Conservation (phyloP, 129 eudicot genomes). For the Flaveria sonorensis region DNA sequence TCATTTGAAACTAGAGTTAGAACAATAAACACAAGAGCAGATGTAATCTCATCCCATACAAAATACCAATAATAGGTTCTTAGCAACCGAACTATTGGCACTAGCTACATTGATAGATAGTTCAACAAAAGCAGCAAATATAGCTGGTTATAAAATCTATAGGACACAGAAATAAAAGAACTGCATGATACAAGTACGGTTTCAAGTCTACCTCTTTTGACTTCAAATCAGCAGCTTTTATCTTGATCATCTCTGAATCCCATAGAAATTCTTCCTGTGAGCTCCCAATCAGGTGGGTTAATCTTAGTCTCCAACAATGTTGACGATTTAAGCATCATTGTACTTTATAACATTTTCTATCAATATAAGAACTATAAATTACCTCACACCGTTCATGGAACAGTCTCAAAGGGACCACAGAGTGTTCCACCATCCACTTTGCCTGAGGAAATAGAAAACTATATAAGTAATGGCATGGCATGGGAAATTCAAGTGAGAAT, state of each 20-base stretch:
- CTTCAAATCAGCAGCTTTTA: constrained; percentile 95
- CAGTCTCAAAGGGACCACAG: constrained; percentile 79
- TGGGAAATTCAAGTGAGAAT: neutral
- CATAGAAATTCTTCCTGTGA: constrained; percentile 92
- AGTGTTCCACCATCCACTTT: constrained; percentile 90
- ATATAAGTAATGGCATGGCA: constrained; percentile 20
- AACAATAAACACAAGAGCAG: constrained; percentile 15
- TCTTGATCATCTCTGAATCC: constrained; percentile 97
- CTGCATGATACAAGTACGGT: constrained; percentile 14
- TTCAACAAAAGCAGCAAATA: constrained; percentile 24
- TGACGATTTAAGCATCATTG: constrained; percentile 1
- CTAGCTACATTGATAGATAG: neutral
- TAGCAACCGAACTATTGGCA: constrained; percentile 10
- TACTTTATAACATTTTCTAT: constrained; percentile 21
- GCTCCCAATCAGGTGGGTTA: constrained; percentile 33
- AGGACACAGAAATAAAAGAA: neutral
- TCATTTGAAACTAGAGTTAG: neutral
- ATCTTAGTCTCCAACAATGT: constrained; percentile 23
- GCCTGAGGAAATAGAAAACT: constrained; percentile 54
- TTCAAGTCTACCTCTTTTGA: constrained; percentile 83
- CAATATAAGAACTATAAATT: neutral
- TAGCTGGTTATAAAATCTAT: constrained; percentile 12
- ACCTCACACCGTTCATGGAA: constrained; percentile 99
- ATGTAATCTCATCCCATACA: constrained; percentile 2
- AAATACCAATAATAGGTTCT: neutral